phyloP scores from a whole-genome alignment of 306 rosid species.

The Glycyrrhiza uralensis region DNA sequence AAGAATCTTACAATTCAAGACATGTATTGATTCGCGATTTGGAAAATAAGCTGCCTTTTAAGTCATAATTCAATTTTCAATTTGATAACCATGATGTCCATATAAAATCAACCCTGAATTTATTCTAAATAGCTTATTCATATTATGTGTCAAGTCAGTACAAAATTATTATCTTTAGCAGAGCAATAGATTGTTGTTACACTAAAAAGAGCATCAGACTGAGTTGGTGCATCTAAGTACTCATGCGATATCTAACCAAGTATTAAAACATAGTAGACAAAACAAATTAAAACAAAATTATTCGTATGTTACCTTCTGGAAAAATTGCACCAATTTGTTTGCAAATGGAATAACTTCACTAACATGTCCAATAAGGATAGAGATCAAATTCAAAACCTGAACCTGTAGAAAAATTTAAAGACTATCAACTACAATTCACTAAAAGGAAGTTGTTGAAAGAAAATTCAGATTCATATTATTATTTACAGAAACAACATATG shows the following conservation, averaged over 20 bases:
- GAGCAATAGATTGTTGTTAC: neutral
- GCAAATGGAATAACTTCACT: slow-evolving; percentile 75
- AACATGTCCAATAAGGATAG: slow-evolving; percentile 72
- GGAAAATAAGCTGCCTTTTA: neutral
- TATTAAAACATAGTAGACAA: neutral
- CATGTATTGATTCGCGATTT: neutral
- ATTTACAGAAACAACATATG: neutral
- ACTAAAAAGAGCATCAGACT: neutral
- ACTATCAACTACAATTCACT: slow-evolving; percentile 17
- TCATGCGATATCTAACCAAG: neutral
- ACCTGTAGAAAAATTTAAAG: slow-evolving; percentile 59
- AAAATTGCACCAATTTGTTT: slow-evolving; percentile 74
- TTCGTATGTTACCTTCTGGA: slow-evolving; percentile 64
- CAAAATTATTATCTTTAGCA: neutral
- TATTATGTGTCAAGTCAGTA: neutral
- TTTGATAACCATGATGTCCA: neutral
- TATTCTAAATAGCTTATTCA: neutral
- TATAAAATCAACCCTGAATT: neutral
- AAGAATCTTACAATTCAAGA: neutral
- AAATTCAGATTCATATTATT: neutral
- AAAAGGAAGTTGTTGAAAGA: neutral
- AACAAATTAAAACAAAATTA: slow-evolving; percentile 4
- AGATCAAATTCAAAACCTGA: slow-evolving; percentile 85
- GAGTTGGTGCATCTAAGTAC: neutral
- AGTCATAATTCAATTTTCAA: neutral